phyloP scores from a whole-genome alignment of 768 basidiomycete genomes.

The Dentipellis fragilis region DNA sequence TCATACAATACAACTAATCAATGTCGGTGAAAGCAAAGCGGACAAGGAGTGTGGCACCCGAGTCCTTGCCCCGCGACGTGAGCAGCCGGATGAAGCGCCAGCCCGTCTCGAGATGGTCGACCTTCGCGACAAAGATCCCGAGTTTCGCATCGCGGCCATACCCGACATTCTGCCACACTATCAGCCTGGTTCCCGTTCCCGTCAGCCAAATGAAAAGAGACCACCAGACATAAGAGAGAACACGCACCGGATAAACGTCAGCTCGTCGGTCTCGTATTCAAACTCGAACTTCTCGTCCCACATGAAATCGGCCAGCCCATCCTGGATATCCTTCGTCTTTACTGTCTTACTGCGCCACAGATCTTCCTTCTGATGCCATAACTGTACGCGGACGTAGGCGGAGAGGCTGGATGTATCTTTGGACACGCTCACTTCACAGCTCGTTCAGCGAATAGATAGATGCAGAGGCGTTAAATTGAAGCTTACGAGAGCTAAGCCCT shows the following conservation, averaged over 20 bases:
- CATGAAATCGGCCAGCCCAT: constrained; percentile 27
- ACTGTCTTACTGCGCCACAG: constrained; percentile 34
- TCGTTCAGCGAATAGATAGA: neutral
- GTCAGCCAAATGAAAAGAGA: neutral
- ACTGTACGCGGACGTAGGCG: constrained; percentile 1
- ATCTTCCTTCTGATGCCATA: constrained; percentile 25
- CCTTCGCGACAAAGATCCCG: constrained; percentile 43
- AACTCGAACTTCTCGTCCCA: constrained; percentile 36
- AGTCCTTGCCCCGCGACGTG: constrained; percentile 36
- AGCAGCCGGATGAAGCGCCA: constrained; percentile 43
- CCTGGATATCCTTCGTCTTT: constrained; percentile 22
- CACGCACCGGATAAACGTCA: constrained; percentile 42
- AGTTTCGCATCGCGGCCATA: constrained; percentile 35
- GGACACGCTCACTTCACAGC: neutral
- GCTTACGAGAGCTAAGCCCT: constrained; percentile 28
- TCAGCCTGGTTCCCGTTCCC: constrained; percentile 19
- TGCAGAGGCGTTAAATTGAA: too few species aligned
- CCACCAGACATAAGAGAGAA: neutral
- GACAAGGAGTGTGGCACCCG: constrained; percentile 21
- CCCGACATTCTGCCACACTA: constrained; percentile 28
- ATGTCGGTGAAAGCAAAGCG: constrained; percentile 14
- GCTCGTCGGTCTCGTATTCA: constrained; percentile 38
- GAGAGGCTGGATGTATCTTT: neutral
- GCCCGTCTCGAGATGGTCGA: constrained; percentile 35
- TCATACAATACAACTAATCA: neutral